A percentile compares a stretch with the other conserved stretches of the same genome.
Conservation (phyloP, 169 alveolate genomes). For the Eimeria tenella region DNA sequence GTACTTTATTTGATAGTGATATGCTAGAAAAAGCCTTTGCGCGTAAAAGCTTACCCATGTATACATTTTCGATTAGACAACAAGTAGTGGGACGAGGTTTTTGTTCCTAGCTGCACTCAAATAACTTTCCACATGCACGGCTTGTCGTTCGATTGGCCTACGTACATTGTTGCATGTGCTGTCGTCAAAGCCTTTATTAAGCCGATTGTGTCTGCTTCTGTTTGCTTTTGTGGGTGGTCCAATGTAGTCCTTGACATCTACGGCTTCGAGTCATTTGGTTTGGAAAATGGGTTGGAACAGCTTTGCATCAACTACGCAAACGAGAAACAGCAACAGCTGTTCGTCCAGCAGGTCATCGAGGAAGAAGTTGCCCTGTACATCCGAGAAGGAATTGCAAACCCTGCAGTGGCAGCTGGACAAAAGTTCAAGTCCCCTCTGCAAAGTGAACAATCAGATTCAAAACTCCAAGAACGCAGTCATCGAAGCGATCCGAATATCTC, state of each 20-base stretch:
- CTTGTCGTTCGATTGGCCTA: no score
- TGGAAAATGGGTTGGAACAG: constrained; percentile 90
- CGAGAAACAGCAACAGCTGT: constrained; percentile 90
- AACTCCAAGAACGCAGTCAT: neutral
- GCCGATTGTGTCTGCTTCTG: neutral
- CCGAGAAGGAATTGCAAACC: constrained; percentile 38
- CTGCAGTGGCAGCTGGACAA: constrained; percentile 24
- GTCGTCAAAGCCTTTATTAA: no score
- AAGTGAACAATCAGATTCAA: neutral
- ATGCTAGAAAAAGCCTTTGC: no score
- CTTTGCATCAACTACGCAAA: constrained; percentile 93
- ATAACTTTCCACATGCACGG: no score
- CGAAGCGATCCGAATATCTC: neutral
- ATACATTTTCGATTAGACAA: no score
- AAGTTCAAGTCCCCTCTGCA: neutral
- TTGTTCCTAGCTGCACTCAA: no score
- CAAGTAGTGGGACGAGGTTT: no score
- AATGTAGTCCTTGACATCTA: constrained; percentile 59
- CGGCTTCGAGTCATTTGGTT: constrained; percentile 69
- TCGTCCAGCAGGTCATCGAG: constrained; percentile 89
- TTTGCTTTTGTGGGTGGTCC: neutral
- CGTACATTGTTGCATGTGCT: no score
- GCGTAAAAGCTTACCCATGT: no score
- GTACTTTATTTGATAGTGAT: no score
- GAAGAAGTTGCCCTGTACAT: constrained; percentile 62